These are phyloP conservation scores for Phytophthora lateralis DNA, from an alignment of 352 stramenopile species.

Conservation along the genomic window DNA sequence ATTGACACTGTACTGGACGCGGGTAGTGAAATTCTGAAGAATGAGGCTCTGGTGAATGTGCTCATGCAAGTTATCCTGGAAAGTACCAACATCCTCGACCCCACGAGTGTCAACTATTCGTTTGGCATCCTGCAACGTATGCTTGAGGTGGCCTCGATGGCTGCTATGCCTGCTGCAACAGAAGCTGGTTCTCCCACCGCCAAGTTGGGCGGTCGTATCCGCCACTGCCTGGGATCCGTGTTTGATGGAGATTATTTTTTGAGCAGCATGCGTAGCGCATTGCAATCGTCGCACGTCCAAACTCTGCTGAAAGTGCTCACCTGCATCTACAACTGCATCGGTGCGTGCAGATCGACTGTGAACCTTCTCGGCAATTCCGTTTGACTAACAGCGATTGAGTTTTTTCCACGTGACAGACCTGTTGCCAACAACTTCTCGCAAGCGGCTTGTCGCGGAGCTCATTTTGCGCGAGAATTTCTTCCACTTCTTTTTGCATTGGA, in stretches of 20 bases:
- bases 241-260: slow-evolving; percentile 83
- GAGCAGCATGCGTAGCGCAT: slow-evolving; percentile 63
- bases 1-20: slow-evolving; percentile 62
- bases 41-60: slow-evolving; percentile 70
- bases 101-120: slow-evolving; percentile 83
- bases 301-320: slow-evolving; percentile 87
- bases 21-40: slow-evolving; percentile 66
- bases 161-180: slow-evolving; percentile 36
- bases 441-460: slow-evolving; percentile 72
- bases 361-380: neutral
- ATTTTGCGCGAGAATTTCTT: slow-evolving; percentile 90
- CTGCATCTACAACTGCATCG: slow-evolving; percentile 85
- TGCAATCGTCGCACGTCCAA: slow-evolving; percentile 81
- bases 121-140: slow-evolving; percentile 80
- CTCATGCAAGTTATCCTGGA: slow-evolving; percentile 84
- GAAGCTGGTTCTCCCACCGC: slow-evolving; percentile 13
- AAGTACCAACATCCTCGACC: slow-evolving; percentile 84
- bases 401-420: slow-evolving; percentile 46
- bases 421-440: slow-evolving; percentile 63
- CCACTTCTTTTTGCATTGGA: slow-evolving; percentile 87
- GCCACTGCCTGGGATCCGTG: slow-evolving; percentile 42
- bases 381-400: slow-evolving; percentile 5
- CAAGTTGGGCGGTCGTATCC: slow-evolving; percentile 37
- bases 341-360: slow-evolving; percentile 31
- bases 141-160: slow-evolving; percentile 62